Conservation (phyloP, 805 yeast species). For the Priceomyces carsonii region DNA sequence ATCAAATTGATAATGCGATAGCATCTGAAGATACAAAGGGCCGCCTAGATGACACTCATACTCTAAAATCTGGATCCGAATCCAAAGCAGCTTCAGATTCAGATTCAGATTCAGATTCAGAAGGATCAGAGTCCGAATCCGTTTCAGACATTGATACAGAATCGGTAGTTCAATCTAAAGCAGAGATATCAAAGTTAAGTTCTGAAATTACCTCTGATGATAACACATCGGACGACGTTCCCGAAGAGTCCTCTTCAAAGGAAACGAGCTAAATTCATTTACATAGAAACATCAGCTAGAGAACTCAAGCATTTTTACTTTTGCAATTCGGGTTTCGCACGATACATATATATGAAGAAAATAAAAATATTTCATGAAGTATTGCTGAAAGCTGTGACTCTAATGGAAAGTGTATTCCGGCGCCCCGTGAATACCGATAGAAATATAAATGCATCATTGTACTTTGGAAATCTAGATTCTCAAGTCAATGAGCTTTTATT, state of each 20-base stretch:
- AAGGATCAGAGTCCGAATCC: not conserved
- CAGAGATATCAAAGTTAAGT: not conserved
- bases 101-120: constrained; percentile 13
- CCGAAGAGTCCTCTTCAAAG: constrained; percentile 36
- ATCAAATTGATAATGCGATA: too few species aligned
- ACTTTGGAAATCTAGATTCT: constrained; percentile 81
- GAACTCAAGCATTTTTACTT: not conserved
- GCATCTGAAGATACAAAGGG: too few species aligned
- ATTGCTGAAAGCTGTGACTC: too few species aligned
- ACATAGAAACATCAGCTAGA: too few species aligned
- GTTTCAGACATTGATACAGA: constrained; percentile 2
- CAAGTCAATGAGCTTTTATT: constrained; percentile 69
- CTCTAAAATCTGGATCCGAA: constrained; percentile 13
- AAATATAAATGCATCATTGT: constrained; percentile 64
- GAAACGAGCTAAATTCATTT: constrained; percentile 3
- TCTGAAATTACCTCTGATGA: not conserved
- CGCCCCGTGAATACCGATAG: constrained; percentile 46
- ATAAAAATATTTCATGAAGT: too few species aligned
- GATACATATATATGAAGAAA: too few species aligned
- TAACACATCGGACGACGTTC: constrained; percentile 22
- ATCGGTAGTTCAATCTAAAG: not conserved
- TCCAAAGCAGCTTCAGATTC: constrained; percentile 15
- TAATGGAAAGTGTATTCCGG: constrained; percentile 33
- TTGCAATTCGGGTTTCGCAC: constrained; percentile 3
- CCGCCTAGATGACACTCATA: too few species aligned